Percentiles rank a stretch among this genome's conserved stretches.
Conservation (phyloP, 495 filamentous ascomycete genomes). For the Lentithecium fluviatile region DNA sequence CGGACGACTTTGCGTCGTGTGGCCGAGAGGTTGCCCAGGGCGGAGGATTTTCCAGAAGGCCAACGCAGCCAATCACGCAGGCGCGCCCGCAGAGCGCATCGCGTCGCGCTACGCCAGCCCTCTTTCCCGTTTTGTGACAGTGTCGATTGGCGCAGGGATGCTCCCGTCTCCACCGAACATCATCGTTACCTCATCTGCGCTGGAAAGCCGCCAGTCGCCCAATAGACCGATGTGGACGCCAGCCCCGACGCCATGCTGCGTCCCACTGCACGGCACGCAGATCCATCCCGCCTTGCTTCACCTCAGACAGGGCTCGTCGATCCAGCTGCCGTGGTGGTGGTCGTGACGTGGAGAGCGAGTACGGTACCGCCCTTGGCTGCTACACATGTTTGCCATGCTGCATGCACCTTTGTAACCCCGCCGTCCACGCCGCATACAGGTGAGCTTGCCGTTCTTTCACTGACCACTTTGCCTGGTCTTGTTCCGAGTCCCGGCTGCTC, state of each 20-base stretch:
- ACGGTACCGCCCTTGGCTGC: neutral
- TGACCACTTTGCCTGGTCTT: neutral
- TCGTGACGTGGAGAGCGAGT: neutral
- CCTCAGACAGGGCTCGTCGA: too few relatives aligned
- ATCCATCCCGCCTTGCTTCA: neutral
- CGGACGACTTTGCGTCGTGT: too few relatives aligned
- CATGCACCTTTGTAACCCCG: neutral
- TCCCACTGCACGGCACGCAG: too few relatives aligned
- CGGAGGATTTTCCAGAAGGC: too few relatives aligned
- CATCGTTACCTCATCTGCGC: constrained; percentile 14
- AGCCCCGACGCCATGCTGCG: neutral
- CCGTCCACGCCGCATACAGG: neutral
- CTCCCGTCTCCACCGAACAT: constrained; percentile 13
- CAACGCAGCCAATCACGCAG: too few relatives aligned
- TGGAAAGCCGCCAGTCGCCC: neutral
- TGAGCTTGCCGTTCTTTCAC: too few relatives aligned
- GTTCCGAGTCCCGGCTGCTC: constrained; percentile 19
- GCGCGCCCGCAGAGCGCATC: too few relatives aligned
- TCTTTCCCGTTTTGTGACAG: neutral
- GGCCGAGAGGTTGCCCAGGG: too few relatives aligned
- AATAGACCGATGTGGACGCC: neutral
- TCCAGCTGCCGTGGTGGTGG: too few relatives aligned
- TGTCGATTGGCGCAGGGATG: constrained; percentile 10
- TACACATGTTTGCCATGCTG: constrained; percentile 1
- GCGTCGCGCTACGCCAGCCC: neutral